Conservation (phyloP, 2,329 filamentous ascomycete genomes). For the Ilyonectria mors-panacis region DNA sequence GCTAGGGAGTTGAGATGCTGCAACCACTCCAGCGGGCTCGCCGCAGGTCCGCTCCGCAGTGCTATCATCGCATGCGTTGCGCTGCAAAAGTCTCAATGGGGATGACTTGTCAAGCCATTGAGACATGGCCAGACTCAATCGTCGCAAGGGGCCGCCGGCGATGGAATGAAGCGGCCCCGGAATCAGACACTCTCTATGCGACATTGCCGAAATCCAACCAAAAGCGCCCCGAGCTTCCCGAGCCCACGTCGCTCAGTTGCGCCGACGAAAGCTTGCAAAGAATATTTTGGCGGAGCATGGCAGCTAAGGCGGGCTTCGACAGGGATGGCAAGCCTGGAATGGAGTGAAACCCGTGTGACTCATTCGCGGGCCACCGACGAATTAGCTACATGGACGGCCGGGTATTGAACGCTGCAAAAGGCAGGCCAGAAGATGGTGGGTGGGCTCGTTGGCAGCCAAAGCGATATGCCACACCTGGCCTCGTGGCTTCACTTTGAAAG, state of each 20-base stretch:
- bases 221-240: constrained; percentile 6
- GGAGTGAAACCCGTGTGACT: constrained; percentile 50
- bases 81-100: constrained; percentile 25
- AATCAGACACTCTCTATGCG: constrained; percentile 12
- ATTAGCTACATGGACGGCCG: constrained; percentile 39
- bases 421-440: constrained; percentile 20
- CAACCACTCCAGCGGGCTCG: constrained; percentile 41
- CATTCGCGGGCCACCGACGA: constrained; percentile 44
- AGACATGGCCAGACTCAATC: constrained; percentile 27
- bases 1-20: constrained; percentile 32
- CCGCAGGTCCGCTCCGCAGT: constrained; percentile 33
- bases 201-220: constrained; percentile 13
- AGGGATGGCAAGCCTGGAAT: constrained; percentile 46
- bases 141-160: not conserved
- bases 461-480: constrained; percentile 26
- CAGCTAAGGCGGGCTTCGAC: constrained; percentile 41
- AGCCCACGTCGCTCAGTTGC: constrained; percentile 37
- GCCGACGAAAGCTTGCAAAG: constrained; percentile 35
- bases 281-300: constrained; percentile 32
- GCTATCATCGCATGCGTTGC: constrained; percentile 12
- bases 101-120: constrained; percentile 31
- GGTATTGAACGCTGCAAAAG: constrained; percentile 32
- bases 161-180: constrained; percentile 18
- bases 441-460: constrained; percentile 16
- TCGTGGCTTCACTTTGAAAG: constrained; percentile 33